phyloP scores from a whole-genome alignment of 2,329 filamentous ascomycete species.

The Colletotrichum salicis region DNA sequence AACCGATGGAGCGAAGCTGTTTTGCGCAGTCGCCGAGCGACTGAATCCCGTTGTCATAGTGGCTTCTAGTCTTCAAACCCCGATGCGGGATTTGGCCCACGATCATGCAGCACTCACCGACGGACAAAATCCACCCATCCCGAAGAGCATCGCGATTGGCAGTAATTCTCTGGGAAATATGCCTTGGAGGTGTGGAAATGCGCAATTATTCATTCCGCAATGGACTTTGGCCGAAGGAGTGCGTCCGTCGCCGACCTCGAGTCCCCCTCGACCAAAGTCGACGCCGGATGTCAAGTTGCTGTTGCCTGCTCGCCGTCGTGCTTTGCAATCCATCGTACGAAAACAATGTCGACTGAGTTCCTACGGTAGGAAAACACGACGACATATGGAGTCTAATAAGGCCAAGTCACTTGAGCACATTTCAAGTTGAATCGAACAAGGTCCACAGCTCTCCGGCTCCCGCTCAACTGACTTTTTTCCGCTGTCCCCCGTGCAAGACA shows the following conservation, averaged over 20 bases:
- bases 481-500: neutral
- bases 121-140: conserved; percentile 7
- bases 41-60: neutral
- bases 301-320: neutral
- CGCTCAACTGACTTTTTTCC: neutral
- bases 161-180: neutral
- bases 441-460: neutral
- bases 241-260: neutral
- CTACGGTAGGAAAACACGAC: neutral
- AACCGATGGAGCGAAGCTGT: neutral
- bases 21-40: neutral
- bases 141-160: conserved; percentile 7
- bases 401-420: neutral
- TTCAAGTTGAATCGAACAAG: neutral
- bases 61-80: conserved; percentile 23
- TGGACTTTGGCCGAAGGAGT: conserved; percentile 2
- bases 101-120: conserved; percentile 21
- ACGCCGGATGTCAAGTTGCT: neutral
- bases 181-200: neutral
- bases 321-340: neutral
- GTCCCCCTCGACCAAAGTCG: neutral
- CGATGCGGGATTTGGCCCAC: conserved; percentile 30
- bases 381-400: conserved; percentile 11
- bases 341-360: neutral
- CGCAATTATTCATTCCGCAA: neutral